Percentiles rank a stretch among this genome's conserved stretches.
Evolutionary conservation across 2,329 filamentous ascomycete species (phyloP).

Genomic region (Pleoardoris graminearum): DNA sequence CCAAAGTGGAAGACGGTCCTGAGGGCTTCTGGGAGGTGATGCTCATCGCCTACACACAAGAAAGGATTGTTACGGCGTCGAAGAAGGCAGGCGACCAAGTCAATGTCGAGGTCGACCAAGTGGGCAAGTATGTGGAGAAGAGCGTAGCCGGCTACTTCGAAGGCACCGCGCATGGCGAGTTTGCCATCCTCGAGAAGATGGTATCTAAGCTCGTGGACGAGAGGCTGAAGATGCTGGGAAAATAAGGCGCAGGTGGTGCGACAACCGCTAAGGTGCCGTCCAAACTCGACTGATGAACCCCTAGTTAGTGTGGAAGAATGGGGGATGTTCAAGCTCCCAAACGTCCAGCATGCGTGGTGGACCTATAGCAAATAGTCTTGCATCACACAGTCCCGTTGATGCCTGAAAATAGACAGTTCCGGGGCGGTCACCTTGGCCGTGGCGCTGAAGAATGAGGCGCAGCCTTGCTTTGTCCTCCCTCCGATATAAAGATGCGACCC

Average conservation of each 20-base stretch:
- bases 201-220: constrained; percentile 72
- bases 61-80: constrained; percentile 78
- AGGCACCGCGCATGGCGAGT: constrained; percentile 56
- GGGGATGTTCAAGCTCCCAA: not conserved
- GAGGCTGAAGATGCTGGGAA: constrained; percentile 55
- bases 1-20: constrained; percentile 75
- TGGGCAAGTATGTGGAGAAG: constrained; percentile 86
- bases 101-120: constrained; percentile 92
- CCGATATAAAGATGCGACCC: constrained; percentile 24
- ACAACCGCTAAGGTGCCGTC: too few relatives aligned
- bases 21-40: constrained; percentile 93
- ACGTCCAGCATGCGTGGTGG: not conserved
- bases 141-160: constrained; percentile 80
- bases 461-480: constrained; percentile 25
- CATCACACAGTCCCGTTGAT: constrained; percentile 10
- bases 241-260: too few relatives aligned
- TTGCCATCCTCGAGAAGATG: constrained; percentile 57
- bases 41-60: constrained; percentile 96
- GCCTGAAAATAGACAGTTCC: constrained; percentile 15
- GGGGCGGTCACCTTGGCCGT: constrained; percentile 27
- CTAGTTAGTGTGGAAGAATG: not conserved
- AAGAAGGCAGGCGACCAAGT: constrained; percentile 81
- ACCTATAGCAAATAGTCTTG: constrained; percentile 5
- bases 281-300: not conserved
- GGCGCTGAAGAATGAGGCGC: constrained; percentile 42